Percentiles rank a stretch among this genome's conserved stretches.
phyloP scores from a whole-genome alignment of 2,329 filamentous ascomycete genomes.

The Trichoderma afroharzianum region DNA sequence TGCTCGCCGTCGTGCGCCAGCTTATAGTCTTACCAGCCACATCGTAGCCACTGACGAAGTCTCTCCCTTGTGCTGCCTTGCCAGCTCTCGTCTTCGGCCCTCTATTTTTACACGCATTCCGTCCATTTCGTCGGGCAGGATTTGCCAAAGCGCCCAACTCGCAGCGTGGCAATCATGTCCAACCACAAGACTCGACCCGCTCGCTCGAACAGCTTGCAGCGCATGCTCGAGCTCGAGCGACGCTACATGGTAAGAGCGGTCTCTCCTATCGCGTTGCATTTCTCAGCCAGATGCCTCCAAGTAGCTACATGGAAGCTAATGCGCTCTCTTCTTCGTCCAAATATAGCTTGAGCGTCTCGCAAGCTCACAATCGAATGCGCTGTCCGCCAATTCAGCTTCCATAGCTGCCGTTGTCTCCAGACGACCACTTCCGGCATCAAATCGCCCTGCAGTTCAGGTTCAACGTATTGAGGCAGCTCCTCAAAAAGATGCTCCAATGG shows the following conservation, averaged over 20 bases:
- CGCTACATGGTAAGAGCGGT: constrained; percentile 50
- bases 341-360: constrained; percentile 24
- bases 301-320: not conserved
- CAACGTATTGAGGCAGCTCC: constrained; percentile 14
- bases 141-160: not conserved
- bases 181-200: constrained; percentile 20
- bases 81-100: not conserved
- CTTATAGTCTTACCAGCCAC: constrained; percentile 13
- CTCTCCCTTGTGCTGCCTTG: not conserved
- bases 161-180: constrained; percentile 11
- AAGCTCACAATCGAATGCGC: constrained; percentile 2
- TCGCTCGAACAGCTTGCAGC: constrained; percentile 50
- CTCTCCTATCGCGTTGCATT: not conserved
- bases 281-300: not conserved
- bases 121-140: not conserved
- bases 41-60: constrained; percentile 17
- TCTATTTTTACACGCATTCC: constrained; percentile 14
- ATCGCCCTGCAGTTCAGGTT: constrained; percentile 18
- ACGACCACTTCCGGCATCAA: not conserved
- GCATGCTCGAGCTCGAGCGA: constrained; percentile 59
- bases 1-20: constrained; percentile 3
- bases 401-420: not conserved
- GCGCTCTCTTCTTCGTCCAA: not conserved
- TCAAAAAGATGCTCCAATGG: constrained; percentile 6
- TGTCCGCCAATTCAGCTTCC: not conserved